A percentile compares a stretch with the other conserved stretches of the same genome.
phyloP scores from a whole-genome alignment of 2,329 filamentous ascomycete genomes.

The Pochonia chlamydosporia region DNA sequence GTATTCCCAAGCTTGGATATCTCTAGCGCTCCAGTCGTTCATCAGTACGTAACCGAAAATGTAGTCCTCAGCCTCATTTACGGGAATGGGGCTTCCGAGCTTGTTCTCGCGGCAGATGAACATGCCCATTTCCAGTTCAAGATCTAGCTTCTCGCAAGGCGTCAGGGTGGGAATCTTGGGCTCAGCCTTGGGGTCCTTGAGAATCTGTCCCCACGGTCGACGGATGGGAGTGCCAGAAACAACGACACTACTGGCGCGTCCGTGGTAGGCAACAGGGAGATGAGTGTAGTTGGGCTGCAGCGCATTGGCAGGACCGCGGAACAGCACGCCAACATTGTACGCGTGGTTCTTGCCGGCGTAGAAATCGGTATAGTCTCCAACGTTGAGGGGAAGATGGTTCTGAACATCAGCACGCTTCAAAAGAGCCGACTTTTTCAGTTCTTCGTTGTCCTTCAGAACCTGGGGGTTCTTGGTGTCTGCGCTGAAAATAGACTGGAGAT shows the following conservation, averaged over 20 bases:
- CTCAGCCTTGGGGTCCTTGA: conserved; percentile 41
- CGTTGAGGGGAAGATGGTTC: conserved; percentile 67
- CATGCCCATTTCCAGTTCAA: conserved; percentile 73
- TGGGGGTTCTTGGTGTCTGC: conserved; percentile 41
- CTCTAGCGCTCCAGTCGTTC: conserved; percentile 60
- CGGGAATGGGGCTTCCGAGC: conserved; percentile 60
- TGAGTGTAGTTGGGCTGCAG: conserved; percentile 78
- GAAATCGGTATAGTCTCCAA: conserved; percentile 83
- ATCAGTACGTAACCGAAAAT: conserved; percentile 65
- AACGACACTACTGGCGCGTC: conserved; percentile 69
- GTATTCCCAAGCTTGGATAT: conserved; percentile 59
- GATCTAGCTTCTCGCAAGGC: conserved; percentile 59
- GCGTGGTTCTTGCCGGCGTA: conserved; percentile 77
- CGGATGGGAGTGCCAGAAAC: conserved; percentile 67
- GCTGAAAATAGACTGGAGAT: conserved; percentile 57
- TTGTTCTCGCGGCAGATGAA: conserved; percentile 64
- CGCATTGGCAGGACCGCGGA: conserved; percentile 67
- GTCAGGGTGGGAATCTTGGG: conserved; percentile 52
- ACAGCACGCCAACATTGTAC: conserved; percentile 62
- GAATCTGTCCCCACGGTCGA: conserved; percentile 68
- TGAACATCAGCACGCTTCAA: conserved; percentile 39
- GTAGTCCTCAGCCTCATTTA: conserved; percentile 61
- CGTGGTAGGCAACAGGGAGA: conserved; percentile 76
- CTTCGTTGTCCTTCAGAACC: conserved; percentile 29
- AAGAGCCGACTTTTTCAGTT: conserved; percentile 22